Evolutionary conservation across 2,329 filamentous ascomycete genomes (phyloP), one percentile per base, ranked within the genome.

Genomic region (Elsinoe batatas): DNA sequence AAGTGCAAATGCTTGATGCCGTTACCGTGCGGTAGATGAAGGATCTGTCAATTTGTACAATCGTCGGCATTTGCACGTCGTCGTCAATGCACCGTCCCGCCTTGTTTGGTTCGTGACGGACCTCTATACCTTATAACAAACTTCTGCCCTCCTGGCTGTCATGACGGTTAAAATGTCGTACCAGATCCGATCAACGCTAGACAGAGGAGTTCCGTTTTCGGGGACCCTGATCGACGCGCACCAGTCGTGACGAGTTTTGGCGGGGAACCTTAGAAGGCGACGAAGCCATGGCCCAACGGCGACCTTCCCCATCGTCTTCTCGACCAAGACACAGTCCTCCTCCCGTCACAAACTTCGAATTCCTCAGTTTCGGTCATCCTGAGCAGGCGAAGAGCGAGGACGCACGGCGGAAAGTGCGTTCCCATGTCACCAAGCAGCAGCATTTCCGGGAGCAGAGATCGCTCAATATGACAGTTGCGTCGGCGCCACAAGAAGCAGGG

Each of bases 401-500:
- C 58, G 59, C 63, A 5, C 64, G 67, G 17, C 60, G 64, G 20
- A 63, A 63, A 20, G 65, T 69, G 47, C 64, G 67, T 36, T 68
- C 66, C 42, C 67, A 68, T 63, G 67, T 66, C 49, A 65, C 64
- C 7, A 60, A 59, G 38, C 63, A 65, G 57, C 64, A 65, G 38
- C 64, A 65, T 54, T 61, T 62, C 26, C 60, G 59, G 26, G 57
- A 65, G 40, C 61, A 64, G 35, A 58, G 60, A 10, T 53, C 60
- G 17, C 57, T 44, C 18, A 44, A 22, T 26, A 44, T 44, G 40
- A 17, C 40, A 5, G 20, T 18, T 26, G 10, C 40, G 20, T 44
- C 20, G 10, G 17, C 40, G 3, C 6, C 18, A 44, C 26, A 18
- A 7, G 40, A 44, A 11, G 40, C 18, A 3, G 40, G 3, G 18